These are phyloP conservation scores for Eucommia ulmoides DNA, from an alignment of 257 asterid genomes.

Conservation along the genomic window DNA sequence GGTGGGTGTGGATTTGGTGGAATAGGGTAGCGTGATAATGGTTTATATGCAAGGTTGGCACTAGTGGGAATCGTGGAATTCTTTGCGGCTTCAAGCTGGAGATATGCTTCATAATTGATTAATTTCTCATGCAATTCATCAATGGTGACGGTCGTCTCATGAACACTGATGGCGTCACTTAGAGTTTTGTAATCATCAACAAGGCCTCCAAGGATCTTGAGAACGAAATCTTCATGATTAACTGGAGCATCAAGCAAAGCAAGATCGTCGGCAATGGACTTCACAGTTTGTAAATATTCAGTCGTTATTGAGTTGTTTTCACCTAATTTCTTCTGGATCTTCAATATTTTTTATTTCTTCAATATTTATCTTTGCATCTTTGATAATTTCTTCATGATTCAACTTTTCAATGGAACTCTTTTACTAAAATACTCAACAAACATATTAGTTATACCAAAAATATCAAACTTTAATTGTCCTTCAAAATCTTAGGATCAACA, in stretches of 20 bases:
- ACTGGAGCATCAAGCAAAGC: neutral
- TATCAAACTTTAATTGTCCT: too few relatives aligned
- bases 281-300: neutral
- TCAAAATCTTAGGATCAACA: too few relatives aligned
- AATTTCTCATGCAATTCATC: constrained; percentile 1
- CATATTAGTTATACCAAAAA: too few relatives aligned
- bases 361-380: too few relatives aligned
- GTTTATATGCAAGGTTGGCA: neutral
- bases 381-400: too few relatives aligned
- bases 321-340: too few relatives aligned
- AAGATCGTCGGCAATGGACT: neutral
- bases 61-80: neutral
- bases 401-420: too few relatives aligned
- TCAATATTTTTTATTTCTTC: too few relatives aligned
- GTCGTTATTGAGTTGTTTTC: too few relatives aligned
- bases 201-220: neutral
- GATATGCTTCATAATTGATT: neutral
- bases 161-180: neutral
- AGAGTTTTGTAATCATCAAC: neutral
- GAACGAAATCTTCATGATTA: neutral
- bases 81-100: neutral
- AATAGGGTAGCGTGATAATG: neutral
- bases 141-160: neutral
- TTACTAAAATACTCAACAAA: too few relatives aligned
- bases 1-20: neutral